A percentile compares a stretch with the other conserved stretches of the same genome.
phyloP scores from a whole-genome alignment of 768 basidiomycete genomes.

The Termitomyces sp. region DNA sequence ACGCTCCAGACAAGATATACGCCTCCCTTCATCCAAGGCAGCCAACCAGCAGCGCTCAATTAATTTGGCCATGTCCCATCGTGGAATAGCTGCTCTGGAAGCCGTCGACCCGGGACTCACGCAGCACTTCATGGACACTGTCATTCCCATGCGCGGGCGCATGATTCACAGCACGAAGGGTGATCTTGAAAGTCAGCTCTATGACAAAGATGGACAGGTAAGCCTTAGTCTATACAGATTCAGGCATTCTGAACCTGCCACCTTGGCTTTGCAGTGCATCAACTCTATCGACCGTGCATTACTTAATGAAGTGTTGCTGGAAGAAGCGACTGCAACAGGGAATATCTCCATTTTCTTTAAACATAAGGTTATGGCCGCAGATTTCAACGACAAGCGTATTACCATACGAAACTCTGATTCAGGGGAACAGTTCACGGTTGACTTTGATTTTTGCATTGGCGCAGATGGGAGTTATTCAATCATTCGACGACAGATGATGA shows the following conservation, averaged over 20 bases:
- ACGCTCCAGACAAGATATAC: constrained; percentile 49
- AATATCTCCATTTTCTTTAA: constrained; percentile 73
- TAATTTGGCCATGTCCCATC: constrained; percentile 92
- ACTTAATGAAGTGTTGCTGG: constrained; percentile 81
- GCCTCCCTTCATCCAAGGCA: constrained; percentile 64
- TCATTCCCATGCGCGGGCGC: constrained; percentile 91
- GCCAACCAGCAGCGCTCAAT: constrained; percentile 80
- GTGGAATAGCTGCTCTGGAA: constrained; percentile 85
- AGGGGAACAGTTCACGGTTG: constrained; percentile 37
- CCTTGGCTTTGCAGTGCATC: constrained; percentile 61
- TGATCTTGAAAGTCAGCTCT: constrained; percentile 74
- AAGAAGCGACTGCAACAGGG: constrained; percentile 58
- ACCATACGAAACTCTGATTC: constrained; percentile 42
- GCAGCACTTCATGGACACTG: constrained; percentile 64
- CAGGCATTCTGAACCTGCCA: constrained; percentile 16
- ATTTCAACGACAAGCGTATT: constrained; percentile 66
- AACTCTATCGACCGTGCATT: constrained; percentile 89
- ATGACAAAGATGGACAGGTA: constrained; percentile 88
- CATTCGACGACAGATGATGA: constrained; percentile 92
- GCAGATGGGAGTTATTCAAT: constrained; percentile 94
- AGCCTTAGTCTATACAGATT: constrained; percentile 12
- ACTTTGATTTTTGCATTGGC: constrained; percentile 82
- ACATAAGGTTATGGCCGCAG: constrained; percentile 71
- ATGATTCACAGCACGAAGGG: constrained; percentile 87
- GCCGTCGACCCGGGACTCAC: constrained; percentile 71